A percentile compares a stretch with the other conserved stretches of the same genome.
phyloP scores from a whole-genome alignment of 345 rosid genomes.

The Barbarea vulgaris region DNA sequence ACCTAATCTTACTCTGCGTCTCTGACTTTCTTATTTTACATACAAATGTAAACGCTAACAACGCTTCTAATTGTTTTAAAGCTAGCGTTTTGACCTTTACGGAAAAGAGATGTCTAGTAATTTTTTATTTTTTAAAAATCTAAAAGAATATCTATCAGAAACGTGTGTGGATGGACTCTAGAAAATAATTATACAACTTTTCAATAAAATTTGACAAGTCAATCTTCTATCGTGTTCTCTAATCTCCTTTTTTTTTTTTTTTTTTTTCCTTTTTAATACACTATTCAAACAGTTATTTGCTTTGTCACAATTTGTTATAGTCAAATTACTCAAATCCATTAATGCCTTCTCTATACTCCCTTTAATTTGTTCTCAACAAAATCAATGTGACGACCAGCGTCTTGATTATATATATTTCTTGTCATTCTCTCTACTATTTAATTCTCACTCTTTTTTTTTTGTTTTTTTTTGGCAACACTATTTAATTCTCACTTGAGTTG shows the following conservation, averaged over 20 bases:
- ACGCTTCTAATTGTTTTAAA: background rate
- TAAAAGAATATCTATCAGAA: conserved; percentile 23
- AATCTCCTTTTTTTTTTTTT: background rate
- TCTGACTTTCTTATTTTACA: conserved; percentile 36
- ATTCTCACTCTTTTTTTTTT: background rate
- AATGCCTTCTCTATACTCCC: background rate
- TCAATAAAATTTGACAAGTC: conserved; percentile 16
- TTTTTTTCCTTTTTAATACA: background rate
- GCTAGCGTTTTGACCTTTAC: conserved; percentile 35
- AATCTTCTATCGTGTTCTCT: conserved; percentile 29
- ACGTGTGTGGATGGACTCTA: conserved; percentile 36
- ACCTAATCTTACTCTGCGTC: conserved; percentile 30
- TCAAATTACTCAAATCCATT: background rate
- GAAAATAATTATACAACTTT: background rate
- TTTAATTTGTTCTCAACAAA: background rate
- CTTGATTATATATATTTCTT: background rate
- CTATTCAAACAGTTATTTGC: background rate
- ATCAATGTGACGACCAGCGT: background rate
- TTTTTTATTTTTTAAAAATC: background rate
- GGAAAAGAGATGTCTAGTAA: conserved; percentile 34
- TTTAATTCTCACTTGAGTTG: background rate
- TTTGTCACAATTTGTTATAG: background rate
- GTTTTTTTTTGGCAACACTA: too few relatives aligned
- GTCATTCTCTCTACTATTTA: background rate
- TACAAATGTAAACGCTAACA: conserved; percentile 7